Base-by-base conservation (phyloP, 2,329 filamentous ascomycete genomes). In the Fusarium sp. region DNA sequence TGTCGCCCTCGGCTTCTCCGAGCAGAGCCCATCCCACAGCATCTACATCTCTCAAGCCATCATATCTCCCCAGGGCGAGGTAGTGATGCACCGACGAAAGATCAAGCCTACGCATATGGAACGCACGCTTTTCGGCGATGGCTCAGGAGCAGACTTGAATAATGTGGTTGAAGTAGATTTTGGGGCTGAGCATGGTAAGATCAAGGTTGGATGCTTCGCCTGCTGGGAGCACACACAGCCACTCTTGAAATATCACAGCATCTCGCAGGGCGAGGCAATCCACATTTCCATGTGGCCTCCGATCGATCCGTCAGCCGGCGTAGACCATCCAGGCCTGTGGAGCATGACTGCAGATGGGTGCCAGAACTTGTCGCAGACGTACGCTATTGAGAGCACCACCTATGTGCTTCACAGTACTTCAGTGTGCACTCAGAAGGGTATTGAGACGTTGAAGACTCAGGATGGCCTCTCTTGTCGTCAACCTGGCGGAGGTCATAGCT, bases 21-120 rank as follows among this genome's bases (percentile, higher is more conserved):
- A 87, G 73, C 76, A 78, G 5, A 79, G 78, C 2, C 68, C 82
- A 35, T 82, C 80, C 7, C 72, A 76, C 22, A 78, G 69, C 64
- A 27, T 87, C 8, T 88, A 87, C 79, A 85, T 88, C 35, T 79
- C 85, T 0, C 86, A 88, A 69, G 82, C 81, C 4, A 81, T 87
- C 9, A 85, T 88, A 65, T 81, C 79, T 1, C 76, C 80, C 0
- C 76, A 83, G 25, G 86, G 86, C 1, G 80, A 85, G 30, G 50
- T 88, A 11, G 63, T 81, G 10, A 73, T 82, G 7, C 79, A 83
- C 52, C 83, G 86, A 7, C 82, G 85, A 22, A 89, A 89, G 79
- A 81, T 89, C 72, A 89, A 89, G 76, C 84, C 87, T 0, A 89
- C 86, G 0, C 86, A 89, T 63, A 85, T 89, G 81, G 87, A 89